Base-by-base conservation (phyloP, 257 asterid genomes). In the Salvia miltiorrhiza region DNA sequence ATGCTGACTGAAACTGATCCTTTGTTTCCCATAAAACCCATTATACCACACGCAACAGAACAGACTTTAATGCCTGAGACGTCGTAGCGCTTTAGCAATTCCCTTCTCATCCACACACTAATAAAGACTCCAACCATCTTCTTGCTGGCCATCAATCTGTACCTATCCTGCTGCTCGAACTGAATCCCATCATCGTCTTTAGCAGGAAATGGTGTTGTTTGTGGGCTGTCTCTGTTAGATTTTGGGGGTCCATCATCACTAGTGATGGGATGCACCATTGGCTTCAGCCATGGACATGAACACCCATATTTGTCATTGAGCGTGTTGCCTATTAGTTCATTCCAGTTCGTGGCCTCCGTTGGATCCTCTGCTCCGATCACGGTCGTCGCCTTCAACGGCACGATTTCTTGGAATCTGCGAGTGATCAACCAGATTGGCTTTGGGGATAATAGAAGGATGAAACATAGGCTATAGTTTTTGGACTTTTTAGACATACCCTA, bases 71-170 rank as follows among this genome's bases (percentile, higher is more conserved):
- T 94, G 32, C 85, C 81, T 0, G 93, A 82, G 65, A 90, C 64
- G 2, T 72, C 57, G 72, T 82, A 82, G 53, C 57, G 78, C 76
- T 86, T 72, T 62, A 83, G 78, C 77, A 85, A 40, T 75, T 86
- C 90, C 79, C 78, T 79, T 77, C 86, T 85, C 79, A 88, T 84
- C 98, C 98, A 92, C 9, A 92, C 96, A 49, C 97, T 90, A n/a
- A 92, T 70, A 63, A 92, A 92, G 41, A 92, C 95, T 4, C 98
- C 98, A 24, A 90, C 98, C 98, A 92, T 89, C 83, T 88, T 92
- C 86, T 86, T 92, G 91, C 96, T 90, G 0, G 95, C 97, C 75
- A 90, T 74, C 69, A 89, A 69, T 73, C 75, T 86, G 77, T 87
- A 92, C 76, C 74, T 84, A 40, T n/a, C n/a, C n/a, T n/a, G n/a